Conservation (phyloP, 2,329 filamentous ascomycete species). For the Sphaceloma murrayae region DNA sequence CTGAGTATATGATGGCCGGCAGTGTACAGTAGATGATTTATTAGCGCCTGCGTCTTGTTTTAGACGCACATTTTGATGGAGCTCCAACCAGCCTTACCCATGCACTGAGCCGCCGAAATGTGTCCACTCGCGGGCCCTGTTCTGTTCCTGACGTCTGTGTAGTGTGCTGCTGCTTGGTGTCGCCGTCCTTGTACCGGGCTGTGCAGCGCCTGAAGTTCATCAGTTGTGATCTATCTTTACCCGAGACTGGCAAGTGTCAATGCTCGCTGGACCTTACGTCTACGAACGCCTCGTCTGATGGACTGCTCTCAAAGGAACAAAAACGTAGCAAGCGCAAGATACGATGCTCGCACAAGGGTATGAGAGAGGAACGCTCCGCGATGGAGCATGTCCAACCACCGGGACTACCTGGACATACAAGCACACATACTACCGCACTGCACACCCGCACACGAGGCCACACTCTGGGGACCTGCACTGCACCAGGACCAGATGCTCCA, state of each 20-base stretch:
- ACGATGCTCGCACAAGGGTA: no score
- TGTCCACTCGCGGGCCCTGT: not conserved
- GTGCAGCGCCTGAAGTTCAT: conserved; percentile 9
- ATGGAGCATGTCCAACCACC: no score
- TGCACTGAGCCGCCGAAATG: conserved; percentile 13
- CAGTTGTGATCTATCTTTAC: not conserved
- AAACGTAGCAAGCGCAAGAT: not conserved
- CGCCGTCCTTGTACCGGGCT: not conserved
- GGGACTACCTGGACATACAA: conserved; percentile 1
- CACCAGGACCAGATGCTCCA: no score
- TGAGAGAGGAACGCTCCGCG: no score
- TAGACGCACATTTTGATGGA: no score
- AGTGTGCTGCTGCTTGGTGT: no score
- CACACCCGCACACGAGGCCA: no score
- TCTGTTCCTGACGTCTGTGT: not conserved
- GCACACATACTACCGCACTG: no score
- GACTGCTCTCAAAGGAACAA: not conserved
- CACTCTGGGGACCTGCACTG: no score
- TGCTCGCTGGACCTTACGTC: not conserved
- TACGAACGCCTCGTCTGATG: not conserved
- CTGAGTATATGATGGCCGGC: conserved; percentile 1
- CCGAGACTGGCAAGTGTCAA: not conserved
- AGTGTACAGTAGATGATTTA: no score
- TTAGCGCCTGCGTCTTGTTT: no score
- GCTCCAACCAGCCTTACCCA: conserved; percentile 5